Base-by-base conservation (phyloP, 805 yeast species). In the Zygotorulaspora danielsina region DNA sequence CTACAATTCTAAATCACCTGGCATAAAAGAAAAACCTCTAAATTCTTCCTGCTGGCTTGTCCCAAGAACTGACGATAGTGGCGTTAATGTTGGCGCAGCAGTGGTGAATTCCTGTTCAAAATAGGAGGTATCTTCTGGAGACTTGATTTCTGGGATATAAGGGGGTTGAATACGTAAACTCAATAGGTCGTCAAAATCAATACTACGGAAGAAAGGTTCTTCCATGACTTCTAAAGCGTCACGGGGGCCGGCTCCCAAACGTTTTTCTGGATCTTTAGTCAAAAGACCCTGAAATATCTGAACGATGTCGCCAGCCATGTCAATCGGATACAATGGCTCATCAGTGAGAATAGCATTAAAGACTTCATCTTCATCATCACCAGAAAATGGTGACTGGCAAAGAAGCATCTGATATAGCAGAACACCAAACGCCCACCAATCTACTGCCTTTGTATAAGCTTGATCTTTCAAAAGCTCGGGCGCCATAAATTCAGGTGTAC, bases 351-450 rank as follows among this genome's bases (percentile, higher is more conserved):
- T 93, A 10, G 98, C 96, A 64, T 89, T 93, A 66, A 90, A 93
- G 24, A 93, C 88, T 65, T 93, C 98, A 58, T 93, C 97, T 57
- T 86, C 95, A 58, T 86, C 95, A 51, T 89, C 96, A 50, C 99
- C 98, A 50, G 90, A 82, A 67, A 93, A 93, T 25, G 99, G 99
- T 6, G 96, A 85, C 64, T 90, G 95, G 37, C 96, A 93, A 42
- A 93, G 72, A 41, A 93, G 71, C 99, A 93, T 93, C 65, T 93
- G 98, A 64, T 90, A 93, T 49, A 93, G 70, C 48, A 93, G 72
- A 19, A 93, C 97, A 42, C 99, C 99, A 71, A 89, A 87, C 1
- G 98, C 97, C 98, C 98, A 93, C 98, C 98, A 93, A 66, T 93
- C 99, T 39, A 93, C 98, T 27, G 93, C 84, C 57, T 95, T 79